These are phyloP conservation scores for Erucastrum elatum DNA, from an alignment of 345 rosid genomes.

Conservation along the genomic window DNA sequence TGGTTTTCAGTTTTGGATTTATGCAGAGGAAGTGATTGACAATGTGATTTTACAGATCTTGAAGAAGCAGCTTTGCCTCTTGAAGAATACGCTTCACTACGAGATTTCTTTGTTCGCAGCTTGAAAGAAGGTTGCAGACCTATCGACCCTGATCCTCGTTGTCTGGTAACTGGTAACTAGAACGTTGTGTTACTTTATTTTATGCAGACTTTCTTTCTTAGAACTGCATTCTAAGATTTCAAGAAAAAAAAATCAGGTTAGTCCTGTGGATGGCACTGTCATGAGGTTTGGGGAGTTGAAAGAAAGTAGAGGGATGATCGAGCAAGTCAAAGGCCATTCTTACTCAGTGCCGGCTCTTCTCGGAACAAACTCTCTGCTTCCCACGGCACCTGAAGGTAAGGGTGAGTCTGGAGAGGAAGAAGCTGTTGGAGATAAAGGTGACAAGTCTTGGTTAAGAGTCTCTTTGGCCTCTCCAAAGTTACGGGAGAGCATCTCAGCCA, in stretches of 20 bases:
- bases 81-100: conserved; percentile 73
- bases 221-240: conserved; percentile 14
- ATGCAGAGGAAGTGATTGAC: background rate
- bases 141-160: conserved; percentile 69
- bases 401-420: conserved; percentile 43
- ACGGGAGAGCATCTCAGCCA: conserved; percentile 56
- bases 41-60: conserved; percentile 54
- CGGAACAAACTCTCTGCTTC: conserved; percentile 71
- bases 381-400: conserved; percentile 53
- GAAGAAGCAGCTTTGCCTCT: conserved; percentile 89
- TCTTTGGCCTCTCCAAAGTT: conserved; percentile 83
- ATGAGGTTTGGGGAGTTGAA: conserved; percentile 81
- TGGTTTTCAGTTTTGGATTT: too few relatives aligned
- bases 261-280: conserved; percentile 92
- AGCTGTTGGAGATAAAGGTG: conserved; percentile 44
- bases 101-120: conserved; percentile 83
- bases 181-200: conserved; percentile 39
- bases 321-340: conserved; percentile 95
- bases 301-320: conserved; percentile 81
- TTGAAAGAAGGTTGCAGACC: conserved; percentile 92
- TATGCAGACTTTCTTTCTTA: conserved; percentile 21
- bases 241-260: conserved; percentile 52
- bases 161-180: conserved; percentile 96
- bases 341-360: conserved; percentile 87
- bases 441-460: conserved; percentile 78